A percentile compares a stretch with the other conserved stretches of the same genome.
phyloP scores from a whole-genome alignment of 2,329 filamentous ascomycete species.

The Colletotrichum somersetense region DNA sequence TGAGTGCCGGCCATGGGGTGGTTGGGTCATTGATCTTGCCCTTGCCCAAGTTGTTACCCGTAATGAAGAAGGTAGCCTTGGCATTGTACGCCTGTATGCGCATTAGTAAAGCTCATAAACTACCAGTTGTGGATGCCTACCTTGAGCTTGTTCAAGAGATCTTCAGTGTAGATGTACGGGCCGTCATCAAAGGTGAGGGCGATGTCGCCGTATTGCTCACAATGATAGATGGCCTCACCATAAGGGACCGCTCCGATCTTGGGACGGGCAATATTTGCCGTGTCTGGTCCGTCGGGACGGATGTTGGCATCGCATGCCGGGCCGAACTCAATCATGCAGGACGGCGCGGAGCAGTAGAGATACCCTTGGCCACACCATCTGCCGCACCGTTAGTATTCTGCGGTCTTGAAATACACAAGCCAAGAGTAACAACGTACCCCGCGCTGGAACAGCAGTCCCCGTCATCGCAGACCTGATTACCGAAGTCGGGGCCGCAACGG shows the following conservation, averaged over 20 bases:
- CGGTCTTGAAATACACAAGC: neutral
- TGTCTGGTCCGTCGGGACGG: conserved; percentile 65
- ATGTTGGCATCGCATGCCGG: conserved; percentile 71
- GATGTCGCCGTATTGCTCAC: conserved; percentile 66
- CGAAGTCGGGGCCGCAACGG: conserved; percentile 58
- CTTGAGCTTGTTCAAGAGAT: conserved; percentile 56
- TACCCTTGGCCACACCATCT: conserved; percentile 68
- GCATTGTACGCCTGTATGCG: conserved; percentile 61
- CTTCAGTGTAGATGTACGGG: conserved; percentile 57
- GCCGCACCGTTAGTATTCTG: neutral
- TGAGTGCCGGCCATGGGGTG: conserved; percentile 51
- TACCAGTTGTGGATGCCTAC: conserved; percentile 51
- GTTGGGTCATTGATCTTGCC: conserved; percentile 63
- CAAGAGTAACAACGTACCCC: conserved; percentile 49
- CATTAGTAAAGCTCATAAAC: neutral
- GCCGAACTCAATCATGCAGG: conserved; percentile 73
- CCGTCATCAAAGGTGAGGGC: conserved; percentile 64
- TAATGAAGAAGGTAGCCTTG: conserved; percentile 75
- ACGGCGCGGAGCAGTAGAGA: conserved; percentile 71
- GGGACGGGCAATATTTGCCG: conserved; percentile 63
- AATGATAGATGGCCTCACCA: conserved; percentile 68
- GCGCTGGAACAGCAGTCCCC: conserved; percentile 58
- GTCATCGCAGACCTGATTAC: conserved; percentile 48
- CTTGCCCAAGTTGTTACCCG: conserved; percentile 57
- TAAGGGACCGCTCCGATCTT: conserved; percentile 67